A percentile compares a stretch with the other conserved stretches of the same genome.
Conservation (phyloP, 2,329 filamentous ascomycete genomes). For the Cordyceps pruinosa region DNA sequence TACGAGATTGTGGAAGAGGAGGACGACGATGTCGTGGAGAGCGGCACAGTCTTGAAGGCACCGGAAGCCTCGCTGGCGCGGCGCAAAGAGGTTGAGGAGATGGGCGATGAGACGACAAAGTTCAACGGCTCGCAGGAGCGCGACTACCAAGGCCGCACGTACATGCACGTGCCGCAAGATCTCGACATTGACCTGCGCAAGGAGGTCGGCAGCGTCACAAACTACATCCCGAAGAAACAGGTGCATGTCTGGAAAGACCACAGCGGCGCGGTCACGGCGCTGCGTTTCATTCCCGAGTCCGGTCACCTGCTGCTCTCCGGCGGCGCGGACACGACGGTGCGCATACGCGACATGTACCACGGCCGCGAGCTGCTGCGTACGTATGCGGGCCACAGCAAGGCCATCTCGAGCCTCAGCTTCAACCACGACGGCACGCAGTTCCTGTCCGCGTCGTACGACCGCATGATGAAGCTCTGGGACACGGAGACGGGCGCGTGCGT, state of each 20-base stretch:
- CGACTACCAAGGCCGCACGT: conserved; percentile 93
- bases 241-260: conserved; percentile 85
- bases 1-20: conserved; percentile 74
- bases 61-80: conserved; percentile 47
- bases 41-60: conserved; percentile 53
- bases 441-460: conserved; percentile 85
- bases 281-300: conserved; percentile 83
- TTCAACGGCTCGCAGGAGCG: conserved; percentile 79
- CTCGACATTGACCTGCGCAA: conserved; percentile 79
- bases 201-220: conserved; percentile 72
- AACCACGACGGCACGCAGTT: conserved; percentile 77
- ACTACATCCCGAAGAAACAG: conserved; percentile 91
- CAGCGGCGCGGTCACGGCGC: conserved; percentile 74
- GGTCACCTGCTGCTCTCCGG: conserved; percentile 85
- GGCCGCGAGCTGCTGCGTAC: conserved; percentile 79
- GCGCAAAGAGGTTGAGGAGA: conserved; percentile 51
- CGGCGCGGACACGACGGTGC: conserved; percentile 84
- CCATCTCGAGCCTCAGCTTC: conserved; percentile 85
- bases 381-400: conserved; percentile 86
- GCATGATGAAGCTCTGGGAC: conserved; percentile 97
- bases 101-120: conserved; percentile 70
- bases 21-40: conserved; percentile 63
- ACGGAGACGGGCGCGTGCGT: conserved; percentile 89
- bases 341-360: conserved; percentile 93
- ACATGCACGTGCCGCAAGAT: conserved; percentile 95